Base-by-base conservation (phyloP, 2,329 filamentous ascomycete genomes). In the Ophiocordyceps polyrhachis-furcata region DNA sequence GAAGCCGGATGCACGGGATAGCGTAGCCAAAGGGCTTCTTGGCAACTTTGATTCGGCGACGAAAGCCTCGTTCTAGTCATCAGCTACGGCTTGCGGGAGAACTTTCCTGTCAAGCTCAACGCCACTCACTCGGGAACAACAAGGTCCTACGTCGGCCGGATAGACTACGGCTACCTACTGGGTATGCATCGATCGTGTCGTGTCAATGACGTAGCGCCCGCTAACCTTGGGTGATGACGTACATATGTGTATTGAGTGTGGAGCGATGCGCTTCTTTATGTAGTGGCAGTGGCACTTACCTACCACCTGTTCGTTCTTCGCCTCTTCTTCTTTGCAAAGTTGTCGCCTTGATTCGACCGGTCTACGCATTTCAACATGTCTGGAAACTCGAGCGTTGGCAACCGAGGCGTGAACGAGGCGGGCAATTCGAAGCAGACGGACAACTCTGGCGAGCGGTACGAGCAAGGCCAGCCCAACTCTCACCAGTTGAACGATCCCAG, bases 401-500 rank as follows among this genome's bases (percentile, higher is more conserved):
- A 67, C 59, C 55, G 63, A 50, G 59, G 63, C 48, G 64, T 85
- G 58, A 88, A 91, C 65, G 81, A 88, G 65, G 79, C 71, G 46
- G 80, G 78, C 47, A 85, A 77, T 59, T 58, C 63, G 49, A 71
- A 74, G 49, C 58, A 72, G 47, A 68, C 72, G 2, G 67, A 75
- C 55, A 41, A 70, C 21, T 66, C 68, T 40, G 62, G 69, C 19
- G 65, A 73, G 44, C 70, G 76, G 48, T 91, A 75, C 65, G 66
- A 87, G 49, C 81, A 89, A 65, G 84, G 85, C 53, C 69, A 80
- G 59, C 60, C 70, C 47, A 68, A 83, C 59, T 80, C 79, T 44
- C 84, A 93, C 62, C 60, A 70, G 49, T 67, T 71, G 49, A 71
- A 73, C 45, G 83, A 91, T 58, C 76, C 83, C 43, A 89, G 83